Percentiles rank a stretch among this genome's conserved stretches.
Evolutionary conservation across 257 asterid species (phyloP).

Genomic region (Jacaranda copaia): DNA sequence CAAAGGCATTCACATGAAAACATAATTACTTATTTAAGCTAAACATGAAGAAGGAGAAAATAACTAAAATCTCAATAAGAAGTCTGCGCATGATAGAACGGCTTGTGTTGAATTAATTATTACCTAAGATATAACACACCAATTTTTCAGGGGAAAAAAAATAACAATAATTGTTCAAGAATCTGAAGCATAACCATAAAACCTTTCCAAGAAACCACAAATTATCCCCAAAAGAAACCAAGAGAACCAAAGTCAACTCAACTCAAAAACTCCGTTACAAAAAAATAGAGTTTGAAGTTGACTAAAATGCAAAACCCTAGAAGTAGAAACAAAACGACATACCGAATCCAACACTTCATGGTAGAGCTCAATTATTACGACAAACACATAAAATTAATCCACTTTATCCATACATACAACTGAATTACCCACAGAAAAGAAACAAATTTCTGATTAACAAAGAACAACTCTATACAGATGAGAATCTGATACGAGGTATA

Average conservation of each 20-base stretch:
- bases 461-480: neutral
- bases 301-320: constrained; percentile 45
- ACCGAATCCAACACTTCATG: constrained; percentile 27
- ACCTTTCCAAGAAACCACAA: constrained; percentile 25
- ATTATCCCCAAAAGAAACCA: constrained; percentile 27
- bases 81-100: neutral
- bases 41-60: neutral
- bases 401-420: constrained; percentile 20
- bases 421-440: constrained; percentile 23
- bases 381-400: constrained; percentile 17
- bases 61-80: neutral
- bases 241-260: constrained; percentile 46
- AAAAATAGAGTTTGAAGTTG: constrained; percentile 38
- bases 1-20: constrained; percentile 18
- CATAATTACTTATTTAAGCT: neutral
- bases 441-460: neutral
- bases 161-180: neutral
- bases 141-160: neutral
- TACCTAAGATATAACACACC: neutral
- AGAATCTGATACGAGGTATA: constrained; percentile 27
- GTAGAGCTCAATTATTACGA: constrained; percentile 27
- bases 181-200: constrained; percentile 20
- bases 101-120: constrained; percentile 12
- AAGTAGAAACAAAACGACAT: constrained; percentile 29
- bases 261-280: constrained; percentile 39